Evolutionary conservation across 768 basidiomycete species (phyloP), one percentile per base, ranked within the genome.

Genomic region (Podaxis carcinomalis): DNA sequence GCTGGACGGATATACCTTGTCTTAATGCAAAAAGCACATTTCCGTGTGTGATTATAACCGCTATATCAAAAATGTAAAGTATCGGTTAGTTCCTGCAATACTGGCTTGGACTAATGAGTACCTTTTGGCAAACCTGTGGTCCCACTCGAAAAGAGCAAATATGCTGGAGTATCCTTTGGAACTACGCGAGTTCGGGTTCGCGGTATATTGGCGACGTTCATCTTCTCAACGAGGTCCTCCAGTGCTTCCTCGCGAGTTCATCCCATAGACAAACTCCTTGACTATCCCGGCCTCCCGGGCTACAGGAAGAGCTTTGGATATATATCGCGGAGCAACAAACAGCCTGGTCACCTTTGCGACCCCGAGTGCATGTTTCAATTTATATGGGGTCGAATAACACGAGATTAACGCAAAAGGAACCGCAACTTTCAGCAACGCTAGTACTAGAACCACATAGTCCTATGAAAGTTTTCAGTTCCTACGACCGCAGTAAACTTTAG

Each of bases 121-220:
- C 88, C 88, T 81, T 91, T 91, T 0, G 89, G 88, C 2, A 86
- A 72, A 1, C 90, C 89, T 62, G 80, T 90, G 0, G 90, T 91
- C 23, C 89, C 89, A 64, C 89, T 91, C 0, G 89, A 91, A 67
- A 89, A 90, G 0, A 87, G 74, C 3, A 91, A 73, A 68, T 89
- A 89, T 0, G 87, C 89, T 1, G 89, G 70, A 0, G 85, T 86
- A 59, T 86, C 74, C 35, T 72, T 75, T 9, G 64, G 71, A 0
- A 82, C 87, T 0, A 76, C 73, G 40, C 76, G 78, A 32, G 84
- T 70, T 1, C 74, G 72, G 1, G 80, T 67, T 1, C 75, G 67
- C 7, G 80, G 76, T 0, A 80, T 65, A 0, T 72, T 70, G 23
- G 72, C 73, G 16, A 56, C 64, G 42, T 70, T 72, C 16, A 76